Evolutionary conservation across 331 rosid genomes (phyloP).

Genomic region (Phaseolus coccineus): DNA sequence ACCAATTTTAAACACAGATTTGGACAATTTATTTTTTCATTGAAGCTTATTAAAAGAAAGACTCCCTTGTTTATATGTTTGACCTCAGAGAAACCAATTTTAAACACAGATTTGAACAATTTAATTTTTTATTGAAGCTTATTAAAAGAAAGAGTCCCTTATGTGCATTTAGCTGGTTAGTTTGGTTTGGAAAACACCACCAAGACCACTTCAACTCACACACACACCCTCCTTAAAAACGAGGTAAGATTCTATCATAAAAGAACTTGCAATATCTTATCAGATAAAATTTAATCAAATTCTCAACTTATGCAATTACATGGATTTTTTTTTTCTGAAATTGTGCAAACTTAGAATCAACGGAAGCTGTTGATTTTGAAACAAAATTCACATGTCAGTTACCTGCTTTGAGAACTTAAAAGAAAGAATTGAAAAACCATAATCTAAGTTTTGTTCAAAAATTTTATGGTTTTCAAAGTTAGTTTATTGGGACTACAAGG

Average conservation of each 20-base stretch:
- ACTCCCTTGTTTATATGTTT: slow-evolving; percentile 15
- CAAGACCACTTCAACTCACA: background rate
- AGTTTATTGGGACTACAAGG: background rate
- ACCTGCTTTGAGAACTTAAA: background rate
- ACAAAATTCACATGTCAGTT: background rate
- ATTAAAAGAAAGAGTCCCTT: background rate
- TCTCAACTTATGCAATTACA: background rate
- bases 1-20: background rate
- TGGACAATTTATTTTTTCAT: background rate
- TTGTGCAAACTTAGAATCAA: background rate
- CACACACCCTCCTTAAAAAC: background rate
- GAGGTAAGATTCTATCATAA: background rate
- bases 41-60: background rate
- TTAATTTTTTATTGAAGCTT: background rate
- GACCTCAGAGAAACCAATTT: background rate
- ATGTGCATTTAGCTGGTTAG: background rate
- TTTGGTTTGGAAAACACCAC: background rate
- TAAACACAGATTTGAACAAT: background rate
- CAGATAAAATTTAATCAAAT: background rate
- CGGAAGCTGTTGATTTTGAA: background rate
- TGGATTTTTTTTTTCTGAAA: slow-evolving; percentile 1
- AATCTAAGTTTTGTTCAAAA: background rate
- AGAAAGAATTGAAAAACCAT: background rate
- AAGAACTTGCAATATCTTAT: background rate
- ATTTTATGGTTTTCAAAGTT: slow-evolving; percentile 10